Evolutionary conservation across 2,329 filamentous ascomycete genomes (phyloP).

Genomic region (Botrytis aclada): DNA sequence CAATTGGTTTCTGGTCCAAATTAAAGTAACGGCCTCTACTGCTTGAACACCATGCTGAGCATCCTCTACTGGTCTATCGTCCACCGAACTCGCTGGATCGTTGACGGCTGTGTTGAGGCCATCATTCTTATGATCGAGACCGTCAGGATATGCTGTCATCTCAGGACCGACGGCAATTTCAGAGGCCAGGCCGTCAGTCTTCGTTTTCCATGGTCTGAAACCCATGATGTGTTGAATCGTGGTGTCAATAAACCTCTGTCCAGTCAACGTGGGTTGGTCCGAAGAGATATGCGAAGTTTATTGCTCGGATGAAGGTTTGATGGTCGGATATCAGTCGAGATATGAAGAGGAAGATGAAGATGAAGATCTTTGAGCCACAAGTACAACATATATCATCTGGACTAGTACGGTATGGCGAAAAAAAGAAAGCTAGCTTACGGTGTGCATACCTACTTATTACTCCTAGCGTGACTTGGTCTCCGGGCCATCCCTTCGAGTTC

Average conservation of each 20-base stretch:
- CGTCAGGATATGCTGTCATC: not conserved
- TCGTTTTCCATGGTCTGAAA: slow-evolving; percentile 5
- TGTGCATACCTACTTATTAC: not conserved
- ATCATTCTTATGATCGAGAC: slow-evolving; percentile 11
- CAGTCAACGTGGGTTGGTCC: not conserved
- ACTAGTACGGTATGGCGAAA: not conserved
- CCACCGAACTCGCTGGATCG: not conserved
- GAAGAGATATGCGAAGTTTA: not conserved
- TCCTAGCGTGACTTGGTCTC: not conserved
- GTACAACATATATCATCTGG: not conserved
- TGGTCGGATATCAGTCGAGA: not conserved
- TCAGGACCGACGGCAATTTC: slow-evolving; percentile 8
- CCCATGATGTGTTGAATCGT: not conserved
- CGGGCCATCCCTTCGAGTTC: not conserved
- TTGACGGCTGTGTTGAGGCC: not conserved
- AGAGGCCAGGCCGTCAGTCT: slow-evolving; percentile 5
- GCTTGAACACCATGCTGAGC: slow-evolving; percentile 31
- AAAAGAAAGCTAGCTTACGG: not conserved
- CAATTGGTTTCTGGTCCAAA: slow-evolving; percentile 32
- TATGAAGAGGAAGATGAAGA: not conserved
- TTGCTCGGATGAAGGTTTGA: not conserved
- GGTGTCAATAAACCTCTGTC: not conserved
- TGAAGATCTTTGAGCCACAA: not conserved
- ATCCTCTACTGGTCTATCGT: slow-evolving; percentile 22
- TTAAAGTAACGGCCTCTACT: slow-evolving; percentile 32